Conservation (phyloP, 139 green algal species). For the Chlorella ohadii region DNA sequence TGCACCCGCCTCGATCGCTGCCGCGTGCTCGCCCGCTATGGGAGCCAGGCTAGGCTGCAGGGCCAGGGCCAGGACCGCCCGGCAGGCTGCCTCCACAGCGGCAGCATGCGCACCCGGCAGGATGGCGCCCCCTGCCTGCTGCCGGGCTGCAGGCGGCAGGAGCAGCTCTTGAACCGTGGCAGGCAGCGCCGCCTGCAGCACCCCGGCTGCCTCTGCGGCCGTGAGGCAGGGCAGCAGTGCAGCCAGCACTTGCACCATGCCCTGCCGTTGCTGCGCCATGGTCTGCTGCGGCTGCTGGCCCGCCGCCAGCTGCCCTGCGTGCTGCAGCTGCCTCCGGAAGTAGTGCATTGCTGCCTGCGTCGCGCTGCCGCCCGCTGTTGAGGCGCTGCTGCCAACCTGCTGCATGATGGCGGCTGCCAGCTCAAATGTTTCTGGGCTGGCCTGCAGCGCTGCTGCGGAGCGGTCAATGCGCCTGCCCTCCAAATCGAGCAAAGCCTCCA, state of each 20-base stretch:
- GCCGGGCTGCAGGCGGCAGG: background rate
- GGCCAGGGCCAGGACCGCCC: conserved; percentile 1
- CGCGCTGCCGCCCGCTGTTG: background rate
- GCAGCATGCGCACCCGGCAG: conserved; percentile 10
- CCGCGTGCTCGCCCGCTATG: background rate
- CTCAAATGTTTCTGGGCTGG: background rate
- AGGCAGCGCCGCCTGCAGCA: conserved; percentile 11
- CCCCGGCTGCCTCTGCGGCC: background rate
- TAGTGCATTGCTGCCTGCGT: background rate
- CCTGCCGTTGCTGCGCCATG: background rate
- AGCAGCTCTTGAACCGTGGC: background rate
- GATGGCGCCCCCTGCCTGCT: background rate
- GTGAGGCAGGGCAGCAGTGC: conserved; percentile 17
- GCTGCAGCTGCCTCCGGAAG: conserved; percentile 12
- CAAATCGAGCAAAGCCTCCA: background rate
- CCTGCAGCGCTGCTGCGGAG: background rate
- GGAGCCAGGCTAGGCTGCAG: conserved; percentile 1
- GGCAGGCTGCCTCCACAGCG: conserved; percentile 18
- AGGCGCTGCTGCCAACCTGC: too few relatives aligned
- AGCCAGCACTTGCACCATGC: conserved; percentile 17
- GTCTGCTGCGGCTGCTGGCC: background rate
- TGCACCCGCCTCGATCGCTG: background rate
- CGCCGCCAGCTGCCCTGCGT: background rate
- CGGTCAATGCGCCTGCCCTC: conserved; percentile 1
- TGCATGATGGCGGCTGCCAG: background rate